Evolutionary conservation across 148 eudicot genomes (phyloP).

Genomic region (Nepenthes mirabilis): DNA sequence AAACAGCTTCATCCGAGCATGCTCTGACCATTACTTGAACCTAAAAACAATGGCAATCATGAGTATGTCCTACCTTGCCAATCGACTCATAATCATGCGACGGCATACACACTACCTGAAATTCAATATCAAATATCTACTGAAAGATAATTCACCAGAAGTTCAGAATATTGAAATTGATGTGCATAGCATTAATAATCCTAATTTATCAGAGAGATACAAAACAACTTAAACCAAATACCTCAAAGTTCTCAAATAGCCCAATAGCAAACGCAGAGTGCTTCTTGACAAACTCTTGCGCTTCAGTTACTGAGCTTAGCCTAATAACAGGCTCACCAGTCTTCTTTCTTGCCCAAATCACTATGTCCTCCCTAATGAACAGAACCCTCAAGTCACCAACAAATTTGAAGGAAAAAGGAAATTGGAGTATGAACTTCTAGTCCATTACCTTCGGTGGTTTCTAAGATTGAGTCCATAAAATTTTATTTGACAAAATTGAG

Average conservation of each 20-base stretch:
- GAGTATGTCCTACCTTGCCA: too few relatives aligned
- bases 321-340: constrained; percentile 62
- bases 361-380: constrained; percentile 63
- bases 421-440: too few relatives aligned
- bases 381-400: constrained; percentile 2
- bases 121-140: neutral
- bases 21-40: too few relatives aligned
- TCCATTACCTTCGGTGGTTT: too few relatives aligned
- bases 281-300: constrained; percentile 56
- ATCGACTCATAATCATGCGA: too few relatives aligned
- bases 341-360: constrained; percentile 86
- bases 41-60: too few relatives aligned
- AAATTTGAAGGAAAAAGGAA: neutral
- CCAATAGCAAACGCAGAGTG: constrained; percentile 49
- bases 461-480: too few relatives aligned
- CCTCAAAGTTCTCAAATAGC: constrained; percentile 72
- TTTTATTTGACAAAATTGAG: too few relatives aligned
- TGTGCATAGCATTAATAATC: neutral
- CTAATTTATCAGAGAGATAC: neutral
- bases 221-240: constrained; percentile 13
- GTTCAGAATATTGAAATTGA: neutral
- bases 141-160: neutral
- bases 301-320: constrained; percentile 43
- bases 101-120: too few relatives aligned
- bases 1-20: too few relatives aligned